Conservation (phyloP, 1,139 yeast species). For the Nadsonia starkeyi-henricii region DNA sequence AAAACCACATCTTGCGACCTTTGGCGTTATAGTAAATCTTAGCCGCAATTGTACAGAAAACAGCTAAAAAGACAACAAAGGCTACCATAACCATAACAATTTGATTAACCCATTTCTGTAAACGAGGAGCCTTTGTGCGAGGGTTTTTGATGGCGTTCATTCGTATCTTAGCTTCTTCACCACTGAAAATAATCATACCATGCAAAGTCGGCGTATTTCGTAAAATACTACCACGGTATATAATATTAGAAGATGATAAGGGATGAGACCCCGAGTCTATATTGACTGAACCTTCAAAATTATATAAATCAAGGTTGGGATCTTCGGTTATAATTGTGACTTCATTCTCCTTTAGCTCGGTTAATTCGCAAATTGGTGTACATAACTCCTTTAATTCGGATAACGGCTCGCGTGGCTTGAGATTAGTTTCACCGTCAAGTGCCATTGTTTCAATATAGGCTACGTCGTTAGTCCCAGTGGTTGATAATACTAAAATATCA, state of each 20-base stretch:
- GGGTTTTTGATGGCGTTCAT: constrained; percentile 89
- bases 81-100: constrained; percentile 81
- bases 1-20: constrained; percentile 49
- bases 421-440: constrained; percentile 88
- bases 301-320: constrained; percentile 82
- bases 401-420: constrained; percentile 62
- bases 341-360: constrained; percentile 36
- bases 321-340: constrained; percentile 52
- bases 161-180: constrained; percentile 90
- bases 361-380: constrained; percentile 38
- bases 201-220: constrained; percentile 63
- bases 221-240: constrained; percentile 78
- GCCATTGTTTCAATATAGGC: constrained; percentile 94
- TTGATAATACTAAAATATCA: constrained; percentile 57
- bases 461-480: constrained; percentile 53
- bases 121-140: constrained; percentile 82
- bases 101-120: constrained; percentile 67
- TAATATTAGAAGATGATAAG: constrained; percentile 62
- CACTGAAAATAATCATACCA: constrained; percentile 82
- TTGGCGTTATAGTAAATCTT: constrained; percentile 36
- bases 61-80: constrained; percentile 59
- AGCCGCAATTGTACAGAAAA: constrained; percentile 75
- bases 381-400: constrained; percentile 40
- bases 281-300: constrained; percentile 65
- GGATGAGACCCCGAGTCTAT: constrained; percentile 33